Evolutionary conservation across 2,329 filamentous ascomycete genomes (phyloP).

Genomic region (Intubia oerlemansii): DNA sequence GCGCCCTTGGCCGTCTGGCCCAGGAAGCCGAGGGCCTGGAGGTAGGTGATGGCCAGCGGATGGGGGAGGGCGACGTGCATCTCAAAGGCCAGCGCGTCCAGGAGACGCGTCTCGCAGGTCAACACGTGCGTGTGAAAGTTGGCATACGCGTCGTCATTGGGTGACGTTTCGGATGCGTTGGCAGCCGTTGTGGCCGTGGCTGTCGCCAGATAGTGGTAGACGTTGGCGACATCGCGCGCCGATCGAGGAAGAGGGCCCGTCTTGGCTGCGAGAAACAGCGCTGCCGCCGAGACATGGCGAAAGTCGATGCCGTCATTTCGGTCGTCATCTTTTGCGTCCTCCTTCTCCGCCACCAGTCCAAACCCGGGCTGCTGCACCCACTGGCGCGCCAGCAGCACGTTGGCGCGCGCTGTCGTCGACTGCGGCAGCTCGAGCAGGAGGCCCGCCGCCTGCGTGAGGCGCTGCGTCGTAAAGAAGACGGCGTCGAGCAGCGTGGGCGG

Average conservation of each 20-base stretch:
- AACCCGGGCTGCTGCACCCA: conserved; percentile 36
- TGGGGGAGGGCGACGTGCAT: conserved; percentile 74
- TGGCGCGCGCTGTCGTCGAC: conserved; percentile 66
- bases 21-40: conserved; percentile 64
- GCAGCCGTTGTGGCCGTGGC: conserved; percentile 39
- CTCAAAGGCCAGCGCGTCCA: conserved; percentile 60
- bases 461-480: conserved; percentile 49
- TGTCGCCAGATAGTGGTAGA: conserved; percentile 58
- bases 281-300: conserved; percentile 49
- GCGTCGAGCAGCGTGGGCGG: conserved; percentile 50
- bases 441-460: conserved; percentile 57
- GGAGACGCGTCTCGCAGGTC: conserved; percentile 53
- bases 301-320: too few species aligned
- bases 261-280: conserved; percentile 66
- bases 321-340: too few species aligned
- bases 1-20: conserved; percentile 37
- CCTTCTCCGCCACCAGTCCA: neutral
- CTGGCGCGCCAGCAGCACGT: conserved; percentile 62
- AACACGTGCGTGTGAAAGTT: conserved; percentile 42
- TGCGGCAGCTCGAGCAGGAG: conserved; percentile 69
- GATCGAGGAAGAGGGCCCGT: conserved; percentile 57
- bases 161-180: too few species aligned
- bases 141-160: conserved; percentile 38
- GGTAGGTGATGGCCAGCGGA: conserved; percentile 70
- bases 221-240: conserved; percentile 61